Base-by-base conservation (phyloP, 768 basidiomycete species). In the Roridomyces roridus region DNA sequence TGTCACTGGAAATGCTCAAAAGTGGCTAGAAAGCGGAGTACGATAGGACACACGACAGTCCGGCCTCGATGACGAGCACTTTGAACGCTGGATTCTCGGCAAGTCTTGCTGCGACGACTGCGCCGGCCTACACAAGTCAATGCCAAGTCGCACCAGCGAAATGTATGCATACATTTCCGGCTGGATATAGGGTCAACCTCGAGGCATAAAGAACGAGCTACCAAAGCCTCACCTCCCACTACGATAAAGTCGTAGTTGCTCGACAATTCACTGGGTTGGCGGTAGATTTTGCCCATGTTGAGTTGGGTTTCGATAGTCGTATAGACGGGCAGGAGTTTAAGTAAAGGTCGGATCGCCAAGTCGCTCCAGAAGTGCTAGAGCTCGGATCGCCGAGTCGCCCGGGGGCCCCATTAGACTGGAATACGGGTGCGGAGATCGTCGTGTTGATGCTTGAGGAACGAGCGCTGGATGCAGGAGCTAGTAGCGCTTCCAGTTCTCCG, bases 31-130 rank as follows among this genome's bases (percentile, higher is more conserved):
- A 11, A 57, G 51, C 8, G 61, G 42, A 17, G 54, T 48, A 35
- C 10, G n/a, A n/a, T 49, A 40, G 51, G 42, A 65, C 67, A 20
- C 20, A 67, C 65, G 61, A 60, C 42, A 56, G 60, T 6, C 75
- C 76, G 8, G 75, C 73, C 59, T 78, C 77, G 49, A 78, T 66
- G 12, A 82, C 72, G n/a, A 79, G 66, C 11, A 83, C 78, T 5
- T 69, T 68, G 44, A 70, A 67, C 21, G 65, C 56, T 0, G 70
- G 59, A 59, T 80, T 73, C 55, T 80, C 77, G 5, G 73, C 65
- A 15, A 84, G 70, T n/a, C 80, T 68, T 9, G 67, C 71, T 15
- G 76, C 79, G 20, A 80, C 59, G 1, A 74, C 73, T 28, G 75
- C 56, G 14, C 79, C 79, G 3, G 72, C 75, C 18, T 42, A 35